Base-by-base conservation (phyloP, 306 rosid genomes). In the Urtica urens region DNA sequence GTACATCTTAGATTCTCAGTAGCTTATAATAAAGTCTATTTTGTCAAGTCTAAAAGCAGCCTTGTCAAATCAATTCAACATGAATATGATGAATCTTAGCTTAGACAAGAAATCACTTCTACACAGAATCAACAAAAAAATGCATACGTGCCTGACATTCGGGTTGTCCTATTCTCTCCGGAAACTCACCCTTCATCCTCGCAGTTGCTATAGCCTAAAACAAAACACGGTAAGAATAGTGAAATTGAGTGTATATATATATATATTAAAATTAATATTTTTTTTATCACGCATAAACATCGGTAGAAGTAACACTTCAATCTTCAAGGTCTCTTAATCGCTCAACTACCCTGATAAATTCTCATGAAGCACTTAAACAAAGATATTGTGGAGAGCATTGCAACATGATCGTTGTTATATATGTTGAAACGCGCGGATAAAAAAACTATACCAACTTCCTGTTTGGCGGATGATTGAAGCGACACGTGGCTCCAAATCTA, bases 101-200 rank as follows among this genome's bases (percentile, higher is more conserved):
- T n/a, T n/a, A n/a, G n/a, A n/a, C n/a, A n/a, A n/a, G n/a, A n/a
- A n/a, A n/a, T n/a, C n/a, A n/a, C n/a, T n/a, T n/a, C n/a, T n/a
- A n/a, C n/a, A n/a, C n/a, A 16, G 40, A 35, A 35, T 35, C 11
- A 35, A 5, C 26, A 37, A 41, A n/a, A 12, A 65, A 73, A 68
- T 34, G 62, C 61, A 52, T 75, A 78, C 95, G 53, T 83, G 74
- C 97, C 95, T 88, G 97, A 68, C 97, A 88, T 72, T 88, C 97
- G 23, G 93, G 90, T 66, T 88, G 97, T 57, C 97, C 97, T 45
- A 74, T 59, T 68, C 97, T 78, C 75, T 88, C 97, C 10, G 97
- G 97, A 66, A 69, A 83, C 56, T 88, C 97, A 29, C 97, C 97
- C 61, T 88, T 88, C 97, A 88, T 83, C 77, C 95, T 70, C 51